Base-by-base conservation (phyloP, 345 rosid species). In the Citrus reticulata region DNA sequence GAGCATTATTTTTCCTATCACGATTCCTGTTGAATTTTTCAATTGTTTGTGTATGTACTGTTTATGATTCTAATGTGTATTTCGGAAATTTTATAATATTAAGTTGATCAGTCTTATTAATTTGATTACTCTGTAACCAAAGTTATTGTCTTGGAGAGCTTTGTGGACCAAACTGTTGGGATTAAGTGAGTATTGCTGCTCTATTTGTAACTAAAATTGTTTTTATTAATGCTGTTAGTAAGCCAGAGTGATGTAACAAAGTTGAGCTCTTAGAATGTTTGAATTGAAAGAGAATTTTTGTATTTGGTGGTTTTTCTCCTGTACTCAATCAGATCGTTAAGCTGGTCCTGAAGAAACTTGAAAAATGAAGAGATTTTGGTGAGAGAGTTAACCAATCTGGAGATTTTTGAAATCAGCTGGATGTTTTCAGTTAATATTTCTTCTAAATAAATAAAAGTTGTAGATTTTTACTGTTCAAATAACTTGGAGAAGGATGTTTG, bases 401-500 rank as follows among this genome's bases (percentile, higher is more conserved):
- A 30, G 64, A 72, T 27, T 34, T 22, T 0, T 71, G 42, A 17
- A 54, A 6, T 5, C 7, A 17, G 5, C 58, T 51, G 55, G 62
- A 49, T 54, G 39, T 71, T 71, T 71, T 29, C 40, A 9, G 62
- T 59, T 59, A 59, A 59, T 7, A 24, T 54, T 54, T 17, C 58
- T 54, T 54, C 58, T 54, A 17, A 54, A 54, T 54, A 54, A 54
- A 54, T 17, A 17, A 17, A 54, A 54, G 58, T 54, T 54, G 58
- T 16, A 54, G 19, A 46, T 46, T 46, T 46, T 72, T 55, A 71
- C 35, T 72, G 30, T 72, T 72, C 64, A 30, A 34, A 4, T 54
- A 71, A 51, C 27, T 72, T 57, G 27, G 58, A 24, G 73, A 70
- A 42, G 59, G 61, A 70, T 70, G 59, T 49, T 57, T 72, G 34